Base-by-base conservation (phyloP, 176 grass and related monocot species). In the Stipa capillata region DNA sequence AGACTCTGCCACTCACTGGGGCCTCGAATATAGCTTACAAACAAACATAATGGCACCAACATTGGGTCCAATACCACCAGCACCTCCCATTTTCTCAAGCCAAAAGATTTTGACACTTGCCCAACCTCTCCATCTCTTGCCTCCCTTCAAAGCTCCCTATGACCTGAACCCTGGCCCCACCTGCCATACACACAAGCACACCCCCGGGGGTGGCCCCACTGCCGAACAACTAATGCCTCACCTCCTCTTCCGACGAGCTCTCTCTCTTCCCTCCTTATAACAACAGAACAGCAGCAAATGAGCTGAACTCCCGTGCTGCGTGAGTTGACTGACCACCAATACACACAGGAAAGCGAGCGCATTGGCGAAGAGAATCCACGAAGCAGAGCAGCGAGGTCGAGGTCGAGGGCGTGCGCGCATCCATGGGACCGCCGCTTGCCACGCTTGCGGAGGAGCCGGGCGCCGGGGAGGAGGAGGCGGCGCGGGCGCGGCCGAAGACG, bases 361-460 rank as follows among this genome's bases (percentile, higher is more conserved):
- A 58, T 58, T 58, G 24, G 25, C 25, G 73, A 6, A 58, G 54
- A 28, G 55, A 31, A 7, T 29, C 55, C 12, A 14, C 28, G 24
- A 57, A 57, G 54, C 24, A 14, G 24, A 5, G 54, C 55, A 56
- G 11, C 53, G 10, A 56, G 5, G 5, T n/a, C n/a, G n/a, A n/a
- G n/a, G n/a, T n/a, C n/a, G n/a, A n/a, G n/a, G n/a, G n/a, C n/a
- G n/a, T n/a, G n/a, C n/a, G n/a, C n/a, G 25, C 88, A 8, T 47
- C 25, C 42, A 70, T 70, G 67, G 67, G 25, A 15, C 67, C 67
- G 42, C 67, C 42, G 67, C 67, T 70, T 24, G 42, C 67, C 42
- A 47, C 90, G 65, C 83, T 97, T 49, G 85, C 86, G 54, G 94
- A 97, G 88, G 90, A 97, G 81, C 94, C 94, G 16, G 87, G 89